Base-by-base conservation (phyloP, 2,329 filamentous ascomycete genomes). In the Aspergillus uvarum region DNA sequence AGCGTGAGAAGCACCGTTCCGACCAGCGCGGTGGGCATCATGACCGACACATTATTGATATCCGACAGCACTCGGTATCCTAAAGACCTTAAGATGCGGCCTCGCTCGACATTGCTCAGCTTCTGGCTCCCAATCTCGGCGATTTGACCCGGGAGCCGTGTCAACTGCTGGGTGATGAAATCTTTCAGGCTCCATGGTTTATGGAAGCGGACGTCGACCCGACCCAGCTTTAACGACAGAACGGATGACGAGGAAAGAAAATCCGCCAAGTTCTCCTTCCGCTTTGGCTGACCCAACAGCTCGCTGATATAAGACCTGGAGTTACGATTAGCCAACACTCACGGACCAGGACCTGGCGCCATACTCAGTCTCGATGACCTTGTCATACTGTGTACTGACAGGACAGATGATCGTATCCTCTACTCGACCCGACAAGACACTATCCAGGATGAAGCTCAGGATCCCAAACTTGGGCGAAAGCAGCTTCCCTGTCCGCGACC, bases 371-470 rank as follows among this genome's bases (percentile, higher is more conserved):
- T 99, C 95, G 61, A 99, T 96, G 58, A 99, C 95, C 73, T 98
- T 99, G 81, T 99, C 95, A 72, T 99, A 99, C 73, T 99, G 95
- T 0, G 93, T 97, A 74, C 91, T 96, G 50, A 99, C 95, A 0
- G 95, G 95, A 68, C 94, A 96, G 55, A 99, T 92, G 47, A 97
- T 90, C 32, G 92, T 89, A 75, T 99, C 95, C 51, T 96, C 83
- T 0, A 96, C 92, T 6, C 93, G 85, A 0, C 93, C 92, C 0
- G 91, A 96, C 5, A 97, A 79, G 14, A 99, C 83, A 67, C 92
- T 96, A 67, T 99, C 95, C 19, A 99, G 80, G 44, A 98, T 85
- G 69, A 97, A 99, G 70, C 87, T 91, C 29, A 99, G 79, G 60
- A 99, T 97, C 10, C 95, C 95, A 66, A 98, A 98, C 72, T 98